phyloP scores from a whole-genome alignment of 1,284 basidiomycete genomes.

The Malassezia japonica region DNA sequence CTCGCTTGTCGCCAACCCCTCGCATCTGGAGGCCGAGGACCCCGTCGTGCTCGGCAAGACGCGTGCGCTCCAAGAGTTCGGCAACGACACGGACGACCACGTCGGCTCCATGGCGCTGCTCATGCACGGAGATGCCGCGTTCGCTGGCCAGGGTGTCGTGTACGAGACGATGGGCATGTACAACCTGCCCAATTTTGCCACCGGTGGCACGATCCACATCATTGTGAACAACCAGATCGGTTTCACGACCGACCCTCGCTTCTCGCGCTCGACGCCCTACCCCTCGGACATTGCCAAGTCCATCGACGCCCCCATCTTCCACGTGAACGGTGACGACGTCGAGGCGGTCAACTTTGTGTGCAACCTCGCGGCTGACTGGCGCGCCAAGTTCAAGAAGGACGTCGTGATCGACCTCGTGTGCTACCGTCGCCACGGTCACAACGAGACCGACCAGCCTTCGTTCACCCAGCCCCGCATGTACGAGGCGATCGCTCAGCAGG shows the following conservation, averaged over 20 bases:
- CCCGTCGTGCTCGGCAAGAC: conserved; percentile 97
- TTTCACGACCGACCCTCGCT: conserved; percentile 97
- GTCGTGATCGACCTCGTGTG: conserved; percentile 98
- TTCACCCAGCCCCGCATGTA: conserved; percentile 99
- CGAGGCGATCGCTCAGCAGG: conserved; percentile 88
- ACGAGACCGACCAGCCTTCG: conserved; percentile 96
- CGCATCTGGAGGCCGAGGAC: conserved; percentile 93
- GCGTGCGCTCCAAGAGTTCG: conserved; percentile 88
- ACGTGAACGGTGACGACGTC: conserved; percentile 97
- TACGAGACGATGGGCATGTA: conserved; percentile 99
- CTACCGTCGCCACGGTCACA: conserved; percentile 96
- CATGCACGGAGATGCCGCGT: conserved; percentile 95
- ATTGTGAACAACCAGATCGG: conserved; percentile 99
- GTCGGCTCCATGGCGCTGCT: conserved; percentile 67
- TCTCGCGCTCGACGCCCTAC: conserved; percentile 94
- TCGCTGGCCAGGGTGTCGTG: conserved; percentile 94
- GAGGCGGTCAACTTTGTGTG: conserved; percentile 92
- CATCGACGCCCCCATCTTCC: conserved; percentile 98
- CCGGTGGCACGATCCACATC: conserved; percentile 93
- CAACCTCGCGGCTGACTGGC: conserved; percentile 93
- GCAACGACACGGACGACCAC: conserved; percentile 62
- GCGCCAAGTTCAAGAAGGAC: conserved; percentile 97
- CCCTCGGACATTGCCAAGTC: conserved; percentile 98
- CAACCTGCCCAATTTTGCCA: conserved; percentile 87
- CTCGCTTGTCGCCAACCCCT: conserved; percentile 96